Evolutionary conservation across 2,329 filamentous ascomycete species (phyloP), one percentile per base, ranked within the genome.

Genomic region (Didymosphaeria variabile): DNA sequence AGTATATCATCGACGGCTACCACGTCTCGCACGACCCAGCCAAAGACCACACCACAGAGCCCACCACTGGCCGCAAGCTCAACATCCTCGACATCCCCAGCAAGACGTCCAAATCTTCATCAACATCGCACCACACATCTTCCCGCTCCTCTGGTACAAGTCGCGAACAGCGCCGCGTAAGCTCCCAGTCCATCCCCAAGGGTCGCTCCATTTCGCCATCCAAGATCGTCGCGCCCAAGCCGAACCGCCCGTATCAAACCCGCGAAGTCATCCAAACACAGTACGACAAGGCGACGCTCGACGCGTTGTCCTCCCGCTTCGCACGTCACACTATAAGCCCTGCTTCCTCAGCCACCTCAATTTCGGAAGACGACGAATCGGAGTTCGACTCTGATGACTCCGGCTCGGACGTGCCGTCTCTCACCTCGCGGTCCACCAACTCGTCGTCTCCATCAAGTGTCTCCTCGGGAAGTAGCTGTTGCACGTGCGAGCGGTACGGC

Each of bases 1-100:
- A 69, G 64, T 99, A 97, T 87, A 97, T 98, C 89, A 95, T 98
- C 81, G 95, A 99, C 80, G 95, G 95, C 72, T 97, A 97, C 88
- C 94, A 97, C 81, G 91, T 97, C 79, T 94, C 94, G 64, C 94
- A 98, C 87, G 95, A 98, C 84, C 94, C 94, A 71, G 92, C 91
- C 79, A 90, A 93, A 79, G 85, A 91, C 75, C 94, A 91, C 77
- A 96, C 92, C 77, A 90, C 91, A 70, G 95, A 99, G 86, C 94
- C 94, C 78, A 98, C 94, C 80, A 98, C 95, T 59, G 93, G 94
- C 83, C 94, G 95, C 80, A 93, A 94, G 82, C 87, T 99, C 73
- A 99, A 99, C 88, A 92, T 97, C 82, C 92, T 99, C 80, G 94
- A 98, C 80, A 92, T 97, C 64, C 91, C 93, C 58, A 79, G 79